Evolutionary conservation across 1,139 yeast species (phyloP).

Genomic region (Hansenula anomala): DNA sequence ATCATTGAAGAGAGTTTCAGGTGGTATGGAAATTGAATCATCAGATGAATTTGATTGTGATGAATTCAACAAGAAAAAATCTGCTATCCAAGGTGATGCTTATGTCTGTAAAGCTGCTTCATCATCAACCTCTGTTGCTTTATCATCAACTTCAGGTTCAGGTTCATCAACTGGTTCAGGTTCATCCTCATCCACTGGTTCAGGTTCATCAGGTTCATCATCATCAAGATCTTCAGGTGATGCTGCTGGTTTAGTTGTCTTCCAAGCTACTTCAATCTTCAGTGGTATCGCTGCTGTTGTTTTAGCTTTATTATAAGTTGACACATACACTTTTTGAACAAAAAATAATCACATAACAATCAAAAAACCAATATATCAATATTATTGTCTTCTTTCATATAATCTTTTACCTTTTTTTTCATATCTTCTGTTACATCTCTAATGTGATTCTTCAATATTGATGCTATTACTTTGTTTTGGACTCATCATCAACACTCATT

Average conservation of each 20-base stretch:
- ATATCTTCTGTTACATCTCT: no score
- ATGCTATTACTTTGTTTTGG: no score
- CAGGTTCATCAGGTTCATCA: slow-evolving; percentile 17
- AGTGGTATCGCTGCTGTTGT: slow-evolving; percentile 62
- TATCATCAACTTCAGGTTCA: slow-evolving; percentile 29
- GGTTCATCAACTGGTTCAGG: slow-evolving; percentile 18
- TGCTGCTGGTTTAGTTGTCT: slow-evolving; percentile 30
- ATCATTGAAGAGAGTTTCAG: slow-evolving; percentile 70
- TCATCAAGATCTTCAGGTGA: slow-evolving; percentile 22
- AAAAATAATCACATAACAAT: not conserved
- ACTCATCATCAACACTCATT: no score
- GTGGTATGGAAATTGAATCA: slow-evolving; percentile 85
- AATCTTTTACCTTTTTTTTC: not conserved
- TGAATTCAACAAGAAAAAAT: slow-evolving; percentile 62
- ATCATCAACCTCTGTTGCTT: slow-evolving; percentile 37
- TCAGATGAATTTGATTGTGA: slow-evolving; percentile 71
- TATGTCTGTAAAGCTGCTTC: slow-evolving; percentile 66
- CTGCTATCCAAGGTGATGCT: slow-evolving; percentile 86
- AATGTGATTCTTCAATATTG: no score
- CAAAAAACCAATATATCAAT: no score
- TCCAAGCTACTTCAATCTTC: slow-evolving; percentile 45
- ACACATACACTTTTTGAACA: not conserved
- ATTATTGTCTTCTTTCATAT: no score
- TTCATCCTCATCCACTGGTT: slow-evolving; percentile 17
- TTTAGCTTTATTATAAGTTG: slow-evolving; percentile 54